These are phyloP conservation scores for Aechmea fasciata DNA, from an alignment of 176 grass and related monocot species.

Conservation along the genomic window DNA sequence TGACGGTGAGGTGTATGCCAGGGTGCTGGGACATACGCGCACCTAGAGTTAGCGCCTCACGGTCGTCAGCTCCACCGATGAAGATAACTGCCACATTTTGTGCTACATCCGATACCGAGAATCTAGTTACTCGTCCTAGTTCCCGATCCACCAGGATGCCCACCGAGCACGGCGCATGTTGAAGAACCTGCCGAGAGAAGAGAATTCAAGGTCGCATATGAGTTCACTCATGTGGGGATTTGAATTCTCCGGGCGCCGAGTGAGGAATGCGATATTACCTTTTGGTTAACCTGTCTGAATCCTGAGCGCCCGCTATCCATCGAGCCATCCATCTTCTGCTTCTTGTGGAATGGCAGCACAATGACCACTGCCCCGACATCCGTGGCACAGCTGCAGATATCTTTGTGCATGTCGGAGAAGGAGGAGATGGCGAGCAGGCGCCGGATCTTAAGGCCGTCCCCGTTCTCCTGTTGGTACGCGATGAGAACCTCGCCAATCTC, in stretches of 20 bases:
- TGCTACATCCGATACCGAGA: background rate
- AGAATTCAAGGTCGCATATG: background rate
- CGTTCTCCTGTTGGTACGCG: slow-evolving; percentile 27
- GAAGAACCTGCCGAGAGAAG: slow-evolving; percentile 32
- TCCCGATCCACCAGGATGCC: slow-evolving; percentile 54
- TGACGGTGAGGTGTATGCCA: slow-evolving; percentile 39
- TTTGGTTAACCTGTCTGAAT: slow-evolving; percentile 52
- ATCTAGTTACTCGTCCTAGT: slow-evolving; percentile 11
- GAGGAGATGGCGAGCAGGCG: slow-evolving; percentile 46
- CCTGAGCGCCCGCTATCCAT: slow-evolving; percentile 46
- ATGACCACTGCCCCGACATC: slow-evolving; percentile 52
- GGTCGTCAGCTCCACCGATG: slow-evolving; percentile 68
- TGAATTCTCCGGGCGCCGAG: too few relatives aligned
- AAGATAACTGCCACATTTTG: slow-evolving; percentile 42
- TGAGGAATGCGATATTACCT: slow-evolving; percentile 12
- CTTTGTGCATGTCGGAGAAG: slow-evolving; percentile 64
- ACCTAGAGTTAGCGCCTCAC: slow-evolving; percentile 61
- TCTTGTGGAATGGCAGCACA: slow-evolving; percentile 52
- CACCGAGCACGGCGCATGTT: slow-evolving; percentile 58
- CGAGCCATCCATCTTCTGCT: slow-evolving; percentile 35
- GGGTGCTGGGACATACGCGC: slow-evolving; percentile 32
- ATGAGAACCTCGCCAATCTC: slow-evolving; percentile 56
- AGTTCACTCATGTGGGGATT: background rate
- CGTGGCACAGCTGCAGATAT: slow-evolving; percentile 64
- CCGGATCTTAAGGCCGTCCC: slow-evolving; percentile 29